A percentile compares a stretch with the other conserved stretches of the same genome.
These are phyloP conservation scores for Lactarius hengduanensis DNA, from an alignment of 768 basidiomycete species.

Conservation along the genomic window DNA sequence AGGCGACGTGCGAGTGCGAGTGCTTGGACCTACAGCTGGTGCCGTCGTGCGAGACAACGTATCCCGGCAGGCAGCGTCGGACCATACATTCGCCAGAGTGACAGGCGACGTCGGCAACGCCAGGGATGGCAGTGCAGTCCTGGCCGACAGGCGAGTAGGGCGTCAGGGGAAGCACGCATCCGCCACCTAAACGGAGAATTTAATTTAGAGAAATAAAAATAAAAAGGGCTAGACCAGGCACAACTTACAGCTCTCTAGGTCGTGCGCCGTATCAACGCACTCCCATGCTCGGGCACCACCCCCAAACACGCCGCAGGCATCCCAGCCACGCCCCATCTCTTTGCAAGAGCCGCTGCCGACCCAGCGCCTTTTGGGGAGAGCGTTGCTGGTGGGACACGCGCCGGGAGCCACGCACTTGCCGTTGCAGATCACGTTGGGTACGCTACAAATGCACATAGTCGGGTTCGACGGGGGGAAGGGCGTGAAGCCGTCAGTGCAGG, in stretches of 20 bases:
- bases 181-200: constrained; percentile 39
- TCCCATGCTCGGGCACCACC: constrained; percentile 44
- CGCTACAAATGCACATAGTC: constrained; percentile 43
- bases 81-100: constrained; percentile 45
- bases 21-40: constrained; percentile 26
- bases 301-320: constrained; percentile 46
- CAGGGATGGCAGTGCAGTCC: constrained; percentile 52
- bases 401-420: constrained; percentile 40
- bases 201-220: too few relatives aligned
- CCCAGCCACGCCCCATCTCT: constrained; percentile 33
- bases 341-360: constrained; percentile 35
- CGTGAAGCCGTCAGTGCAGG: constrained; percentile 46
- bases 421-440: constrained; percentile 47
- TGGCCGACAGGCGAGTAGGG: constrained; percentile 38
- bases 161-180: constrained; percentile 42
- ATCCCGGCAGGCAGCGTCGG: constrained; percentile 47
- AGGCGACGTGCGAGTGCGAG: not conserved
- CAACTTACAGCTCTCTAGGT: constrained; percentile 54
- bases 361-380: constrained; percentile 30
- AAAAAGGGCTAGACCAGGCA: too few relatives aligned
- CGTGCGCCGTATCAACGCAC: constrained; percentile 46
- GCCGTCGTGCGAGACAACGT: constrained; percentile 29
- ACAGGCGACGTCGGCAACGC: constrained; percentile 52
- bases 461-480: constrained; percentile 36
- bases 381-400: constrained; percentile 34